phyloP scores from a whole-genome alignment of 1,139 yeast species.

The Saccharomyces hybrid region DNA sequence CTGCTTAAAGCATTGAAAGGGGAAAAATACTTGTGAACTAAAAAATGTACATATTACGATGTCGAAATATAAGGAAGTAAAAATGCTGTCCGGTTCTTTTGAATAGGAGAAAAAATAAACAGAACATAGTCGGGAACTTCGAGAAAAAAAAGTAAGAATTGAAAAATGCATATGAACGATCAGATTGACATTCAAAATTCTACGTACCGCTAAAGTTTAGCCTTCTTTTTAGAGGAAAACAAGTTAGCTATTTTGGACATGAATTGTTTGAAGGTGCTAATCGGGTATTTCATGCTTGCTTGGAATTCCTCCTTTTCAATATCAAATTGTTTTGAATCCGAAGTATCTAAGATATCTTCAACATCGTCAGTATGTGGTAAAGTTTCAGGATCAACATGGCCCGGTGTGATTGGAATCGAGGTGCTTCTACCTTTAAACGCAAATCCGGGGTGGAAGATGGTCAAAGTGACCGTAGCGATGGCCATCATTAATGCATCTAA shows the following conservation, averaged over 20 bases:
- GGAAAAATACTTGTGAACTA: not conserved
- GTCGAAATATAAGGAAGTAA: not conserved
- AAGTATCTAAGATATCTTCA: not conserved
- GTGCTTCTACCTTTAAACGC: slow-evolving; percentile 35
- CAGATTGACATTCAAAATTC: not conserved
- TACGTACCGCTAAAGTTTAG: not conserved
- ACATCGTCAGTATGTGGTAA: not conserved
- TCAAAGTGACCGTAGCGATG: slow-evolving; percentile 39
- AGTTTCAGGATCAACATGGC: slow-evolving; percentile 16
- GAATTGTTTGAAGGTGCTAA: not conserved
- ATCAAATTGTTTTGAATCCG: not conserved
- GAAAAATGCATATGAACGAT: not conserved
- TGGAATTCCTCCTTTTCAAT: not conserved
- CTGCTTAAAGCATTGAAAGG: not conserved
- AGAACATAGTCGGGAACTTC: not conserved
- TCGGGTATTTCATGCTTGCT: not conserved
- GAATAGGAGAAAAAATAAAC: not conserved
- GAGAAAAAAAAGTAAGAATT: not conserved
- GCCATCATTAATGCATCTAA: slow-evolving; percentile 71
- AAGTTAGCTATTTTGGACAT: not conserved
- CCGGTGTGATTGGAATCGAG: slow-evolving; percentile 21
- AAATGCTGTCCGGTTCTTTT: not conserved
- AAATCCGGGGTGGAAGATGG: slow-evolving; percentile 62
- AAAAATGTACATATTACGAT: not conserved
- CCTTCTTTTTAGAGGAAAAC: not conserved